These are phyloP conservation scores for Coemansia guatemalensis DNA, from an alignment of 192 early-diverging fungal species.

Conservation along the genomic window DNA sequence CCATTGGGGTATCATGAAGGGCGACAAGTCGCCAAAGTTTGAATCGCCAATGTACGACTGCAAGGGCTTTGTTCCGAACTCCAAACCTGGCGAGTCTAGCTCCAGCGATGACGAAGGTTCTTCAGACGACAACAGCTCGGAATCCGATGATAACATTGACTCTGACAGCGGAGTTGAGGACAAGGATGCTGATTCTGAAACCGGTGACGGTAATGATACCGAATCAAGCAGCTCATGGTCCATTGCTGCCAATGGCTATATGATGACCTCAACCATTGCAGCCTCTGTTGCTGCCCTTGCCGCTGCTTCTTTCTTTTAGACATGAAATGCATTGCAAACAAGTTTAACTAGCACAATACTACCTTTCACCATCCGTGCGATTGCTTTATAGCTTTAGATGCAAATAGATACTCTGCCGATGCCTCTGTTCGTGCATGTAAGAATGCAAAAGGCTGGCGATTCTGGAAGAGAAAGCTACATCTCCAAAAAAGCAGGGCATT, in stretches of 20 bases:
- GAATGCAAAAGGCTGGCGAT: too few relatives aligned
- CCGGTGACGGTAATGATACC: constrained; percentile 7
- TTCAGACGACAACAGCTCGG: neutral
- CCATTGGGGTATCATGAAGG: constrained; percentile 53
- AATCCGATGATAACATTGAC: neutral
- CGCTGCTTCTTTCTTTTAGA: constrained; percentile 22
- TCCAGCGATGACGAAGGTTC: neutral
- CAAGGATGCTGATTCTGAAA: neutral
- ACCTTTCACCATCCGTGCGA: too few relatives aligned
- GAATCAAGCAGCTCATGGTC: constrained; percentile 20
- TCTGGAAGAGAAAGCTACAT: too few relatives aligned
- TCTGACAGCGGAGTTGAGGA: neutral
- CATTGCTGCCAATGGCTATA: neutral
- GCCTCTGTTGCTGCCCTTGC: constrained; percentile 23
- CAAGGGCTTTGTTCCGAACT: constrained; percentile 41
- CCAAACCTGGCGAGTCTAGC: constrained; percentile 8
- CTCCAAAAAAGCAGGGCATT: too few relatives aligned
- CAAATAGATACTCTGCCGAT: neutral
- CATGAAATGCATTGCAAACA: neutral
- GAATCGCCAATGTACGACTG: constrained; percentile 50
- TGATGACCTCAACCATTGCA: constrained; percentile 1
- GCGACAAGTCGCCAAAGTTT: constrained; percentile 51
- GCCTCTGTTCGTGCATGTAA: neutral
- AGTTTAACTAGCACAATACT: neutral
- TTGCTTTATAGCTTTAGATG: neutral